A percentile compares a stretch with the other conserved stretches of the same genome.
Evolutionary conservation across 139 green algal species (phyloP).

Genomic region (Pleodorina starrii): DNA sequence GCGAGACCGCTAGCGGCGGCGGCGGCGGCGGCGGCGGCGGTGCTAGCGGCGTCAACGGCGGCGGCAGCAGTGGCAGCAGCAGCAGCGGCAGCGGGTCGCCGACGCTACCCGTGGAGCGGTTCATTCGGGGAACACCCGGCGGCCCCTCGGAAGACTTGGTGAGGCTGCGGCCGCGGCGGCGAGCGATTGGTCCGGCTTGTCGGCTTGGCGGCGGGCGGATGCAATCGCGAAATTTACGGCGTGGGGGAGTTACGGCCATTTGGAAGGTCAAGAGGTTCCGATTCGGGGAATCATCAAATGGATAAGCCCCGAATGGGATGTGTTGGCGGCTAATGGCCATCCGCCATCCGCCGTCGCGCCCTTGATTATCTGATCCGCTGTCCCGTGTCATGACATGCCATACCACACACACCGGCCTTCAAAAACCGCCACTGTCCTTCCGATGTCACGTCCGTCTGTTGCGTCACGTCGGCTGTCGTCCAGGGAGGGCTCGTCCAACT

Average conservation of each 20-base stretch:
- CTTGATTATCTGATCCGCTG: no score
- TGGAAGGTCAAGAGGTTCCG: no score
- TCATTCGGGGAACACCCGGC: background rate
- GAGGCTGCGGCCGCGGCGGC: background rate
- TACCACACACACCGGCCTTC: no score
- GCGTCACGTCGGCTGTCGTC: background rate
- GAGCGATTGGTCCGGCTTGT: no score
- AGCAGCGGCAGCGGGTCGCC: background rate
- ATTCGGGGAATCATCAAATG: no score
- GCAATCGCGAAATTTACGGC: no score
- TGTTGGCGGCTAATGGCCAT: background rate
- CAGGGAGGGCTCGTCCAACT: background rate
- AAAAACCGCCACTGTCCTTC: no score
- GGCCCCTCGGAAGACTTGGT: slow-evolving; percentile 26
- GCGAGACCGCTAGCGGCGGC: background rate
- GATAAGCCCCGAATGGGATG: no score
- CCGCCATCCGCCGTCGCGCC: background rate
- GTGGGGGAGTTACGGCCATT: no score
- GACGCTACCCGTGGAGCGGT: background rate
- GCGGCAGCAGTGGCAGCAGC: background rate
- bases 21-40: background rate
- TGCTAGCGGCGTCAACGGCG: background rate
- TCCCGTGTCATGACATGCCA: no score
- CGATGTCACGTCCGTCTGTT: no score
- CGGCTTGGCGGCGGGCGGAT: no score